Evolutionary conservation across 257 asterid genomes (phyloP), one percentile per base, ranked within the genome.

Genomic region (Salvia miltiorrhiza): DNA sequence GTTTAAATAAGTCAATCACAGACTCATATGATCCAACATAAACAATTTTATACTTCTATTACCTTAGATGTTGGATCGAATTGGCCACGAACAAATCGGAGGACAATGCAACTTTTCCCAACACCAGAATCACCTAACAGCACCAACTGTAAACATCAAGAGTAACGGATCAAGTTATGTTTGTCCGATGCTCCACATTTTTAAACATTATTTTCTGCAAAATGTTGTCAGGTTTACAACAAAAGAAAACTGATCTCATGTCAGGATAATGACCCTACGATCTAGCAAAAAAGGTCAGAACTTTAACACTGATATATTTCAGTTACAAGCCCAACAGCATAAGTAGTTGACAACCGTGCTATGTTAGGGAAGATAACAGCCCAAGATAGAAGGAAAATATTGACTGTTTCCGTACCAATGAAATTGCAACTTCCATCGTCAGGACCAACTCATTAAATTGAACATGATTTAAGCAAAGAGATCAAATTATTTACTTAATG

Each of bases 31-130:
- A 37, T 30, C 65, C 64, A 39, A 73, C 62, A 8, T 75, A 19
- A 49, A 16, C 11, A 39, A 11, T 54, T 45, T 28, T 13, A 40
- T 54, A 40, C 75, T 45, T 41, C 32, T 53, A 32, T 72, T 77
- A 86, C 98, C 97, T 93, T 93, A 55, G 98, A 93, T 64, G 96
- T 93, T 44, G 98, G 96, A 78, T 93, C 98, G 75, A 93, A 93
- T 80, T 93, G 98, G 61, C 98, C 98, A 64, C 98, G 98, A 26
- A 93, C 98, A 81, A 93, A 93, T 39, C 97, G 95, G 13, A 94
- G 97, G 73, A 94, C 99, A 45, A 94, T 94, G 84, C 99, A 94
- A 73, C 99, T 94, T 82, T 94, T 94, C 53, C 99, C 99, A 14
- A 94, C 99, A 32, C 99, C 99, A 63, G 99, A 94, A 83, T 88